A percentile compares a stretch with the other conserved stretches of the same genome.
These are phyloP conservation scores for Pleurotus giganteus DNA, from an alignment of 768 basidiomycete species.

Conservation along the genomic window DNA sequence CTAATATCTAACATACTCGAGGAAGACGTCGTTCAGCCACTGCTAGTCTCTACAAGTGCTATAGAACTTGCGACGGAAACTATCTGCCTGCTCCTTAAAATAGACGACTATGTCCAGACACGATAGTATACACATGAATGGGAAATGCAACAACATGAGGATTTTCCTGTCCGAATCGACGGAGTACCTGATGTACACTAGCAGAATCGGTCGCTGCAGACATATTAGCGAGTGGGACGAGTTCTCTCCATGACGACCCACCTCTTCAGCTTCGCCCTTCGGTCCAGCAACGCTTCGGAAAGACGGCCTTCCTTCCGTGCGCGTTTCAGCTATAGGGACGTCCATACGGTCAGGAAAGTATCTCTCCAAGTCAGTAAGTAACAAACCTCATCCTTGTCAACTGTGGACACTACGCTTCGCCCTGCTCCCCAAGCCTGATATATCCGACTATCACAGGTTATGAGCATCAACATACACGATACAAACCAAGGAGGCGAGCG, in stretches of 20 bases:
- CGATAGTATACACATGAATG: conserved; percentile 37
- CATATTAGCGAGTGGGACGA: not conserved
- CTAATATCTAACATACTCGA: conserved; percentile 96
- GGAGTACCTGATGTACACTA: conserved; percentile 19
- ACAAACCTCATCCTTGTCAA: conserved; percentile 73
- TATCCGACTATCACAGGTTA: conserved; percentile 45
- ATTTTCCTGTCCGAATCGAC: not conserved
- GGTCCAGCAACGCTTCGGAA: conserved; percentile 76
- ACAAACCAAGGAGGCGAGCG: conserved; percentile 24
- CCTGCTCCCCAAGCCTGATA: conserved; percentile 89
- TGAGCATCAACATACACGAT: conserved; percentile 4
- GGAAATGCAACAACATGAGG: not conserved
- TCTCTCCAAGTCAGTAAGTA: not conserved
- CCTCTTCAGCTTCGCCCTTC: conserved; percentile 85
- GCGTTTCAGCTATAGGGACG: conserved; percentile 59
- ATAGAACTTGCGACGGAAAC: conserved; percentile 96
- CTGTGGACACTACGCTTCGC: conserved; percentile 61
- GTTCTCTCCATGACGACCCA: conserved; percentile 20
- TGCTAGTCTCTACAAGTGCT: conserved; percentile 93
- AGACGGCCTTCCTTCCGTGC: conserved; percentile 80
- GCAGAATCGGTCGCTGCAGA: conserved; percentile 49
- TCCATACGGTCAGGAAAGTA: conserved; percentile 1
- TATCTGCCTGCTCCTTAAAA: conserved; percentile 92
- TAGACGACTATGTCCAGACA: conserved; percentile 89
- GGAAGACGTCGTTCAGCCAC: conserved; percentile 95